phyloP scores from a whole-genome alignment of 257 asterid species.

The Solanum pinnatisectum region DNA sequence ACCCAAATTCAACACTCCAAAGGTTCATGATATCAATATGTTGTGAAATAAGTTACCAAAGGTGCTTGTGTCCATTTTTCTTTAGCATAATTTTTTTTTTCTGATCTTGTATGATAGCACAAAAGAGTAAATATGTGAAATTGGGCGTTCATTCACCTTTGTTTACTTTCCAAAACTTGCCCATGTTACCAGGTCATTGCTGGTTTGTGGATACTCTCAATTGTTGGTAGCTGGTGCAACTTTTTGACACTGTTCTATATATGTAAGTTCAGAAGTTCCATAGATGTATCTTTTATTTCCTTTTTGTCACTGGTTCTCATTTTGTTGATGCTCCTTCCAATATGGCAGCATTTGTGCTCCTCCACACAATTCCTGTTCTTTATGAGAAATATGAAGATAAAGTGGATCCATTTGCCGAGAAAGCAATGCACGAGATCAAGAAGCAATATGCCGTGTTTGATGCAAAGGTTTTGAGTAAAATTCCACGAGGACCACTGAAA shows the following conservation, averaged over 20 bases:
- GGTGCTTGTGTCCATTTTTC: background rate
- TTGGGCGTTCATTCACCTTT: background rate
- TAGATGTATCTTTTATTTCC: background rate
- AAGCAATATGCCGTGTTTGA: constrained; percentile 70
- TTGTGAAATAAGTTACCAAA: background rate
- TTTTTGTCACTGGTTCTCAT: background rate
- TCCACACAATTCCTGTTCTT: constrained; percentile 72
- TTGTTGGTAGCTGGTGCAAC: constrained; percentile 75
- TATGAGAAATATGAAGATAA: constrained; percentile 80
- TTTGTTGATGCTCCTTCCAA: background rate
- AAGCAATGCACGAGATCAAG: constrained; percentile 53
- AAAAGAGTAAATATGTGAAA: background rate
- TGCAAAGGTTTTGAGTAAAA: constrained; percentile 58
- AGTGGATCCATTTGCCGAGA: constrained; percentile 66
- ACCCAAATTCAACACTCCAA: background rate
- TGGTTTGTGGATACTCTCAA: constrained; percentile 69
- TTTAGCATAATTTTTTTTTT: background rate
- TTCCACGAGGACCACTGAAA: constrained; percentile 57
- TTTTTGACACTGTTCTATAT: constrained; percentile 78
- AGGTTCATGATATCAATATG: background rate
- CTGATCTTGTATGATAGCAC: background rate
- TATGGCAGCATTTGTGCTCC: constrained; percentile 52
- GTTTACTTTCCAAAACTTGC: background rate
- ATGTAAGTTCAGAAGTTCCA: constrained; percentile 23
- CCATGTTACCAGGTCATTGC: constrained; percentile 37